phyloP scores from a whole-genome alignment of 139 green algal species.

The Chlorella sp. region DNA sequence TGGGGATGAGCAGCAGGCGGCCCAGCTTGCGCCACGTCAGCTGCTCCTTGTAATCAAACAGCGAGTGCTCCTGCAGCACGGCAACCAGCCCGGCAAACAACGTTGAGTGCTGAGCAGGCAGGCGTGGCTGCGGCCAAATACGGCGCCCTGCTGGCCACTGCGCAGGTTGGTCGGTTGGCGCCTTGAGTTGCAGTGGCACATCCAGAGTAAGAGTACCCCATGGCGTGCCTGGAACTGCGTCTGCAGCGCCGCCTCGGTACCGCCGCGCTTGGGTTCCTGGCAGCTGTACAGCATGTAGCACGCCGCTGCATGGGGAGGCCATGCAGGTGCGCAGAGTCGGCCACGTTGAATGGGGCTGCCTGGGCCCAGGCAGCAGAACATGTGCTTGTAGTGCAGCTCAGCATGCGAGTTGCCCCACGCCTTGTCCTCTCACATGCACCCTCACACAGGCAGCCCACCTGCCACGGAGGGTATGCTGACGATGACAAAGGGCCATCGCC shows the following conservation, averaged over 20 bases:
- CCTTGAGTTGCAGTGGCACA: too few species aligned
- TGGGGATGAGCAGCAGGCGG: conserved; percentile 58
- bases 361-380: too few species aligned
- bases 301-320: conserved; percentile 13
- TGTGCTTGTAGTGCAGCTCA: too few species aligned
- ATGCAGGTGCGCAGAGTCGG: not conserved
- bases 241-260: conserved; percentile 56
- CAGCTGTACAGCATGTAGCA: conserved; percentile 64
- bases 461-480: conserved; percentile 70
- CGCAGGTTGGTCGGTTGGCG: too few species aligned
- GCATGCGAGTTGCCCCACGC: too few species aligned
- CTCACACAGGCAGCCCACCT: conserved; percentile 5
- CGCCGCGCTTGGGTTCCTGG: conserved; percentile 68
- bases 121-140: not conserved
- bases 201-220: not conserved
- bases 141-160: too few species aligned
- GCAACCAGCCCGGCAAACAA: too few species aligned
- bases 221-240: conserved; percentile 14
- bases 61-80: conserved; percentile 1
- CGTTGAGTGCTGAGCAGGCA: not conserved
- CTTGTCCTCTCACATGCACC: too few species aligned
- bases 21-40: conserved; percentile 68
- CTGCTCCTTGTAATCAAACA: conserved; percentile 62
- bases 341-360: too few species aligned
- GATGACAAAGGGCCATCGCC: conserved; percentile 87